A percentile compares a stretch with the other conserved stretches of the same genome.
Conservation (phyloP, 495 filamentous ascomycete species). For the Aspergillus bertholletiae region DNA sequence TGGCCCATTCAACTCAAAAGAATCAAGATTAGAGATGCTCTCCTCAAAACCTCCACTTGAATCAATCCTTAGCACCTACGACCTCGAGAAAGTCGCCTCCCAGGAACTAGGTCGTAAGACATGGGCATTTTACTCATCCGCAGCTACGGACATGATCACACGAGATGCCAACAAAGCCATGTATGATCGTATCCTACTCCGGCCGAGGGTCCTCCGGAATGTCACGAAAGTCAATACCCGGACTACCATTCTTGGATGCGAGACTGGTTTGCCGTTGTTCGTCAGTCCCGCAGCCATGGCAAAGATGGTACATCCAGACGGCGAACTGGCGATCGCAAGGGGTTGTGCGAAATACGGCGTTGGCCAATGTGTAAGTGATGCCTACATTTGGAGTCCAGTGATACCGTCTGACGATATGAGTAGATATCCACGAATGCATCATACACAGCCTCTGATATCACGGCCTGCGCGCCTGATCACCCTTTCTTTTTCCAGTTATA, state of each 20-base stretch:
- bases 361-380: constrained; percentile 30
- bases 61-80: constrained; percentile 57
- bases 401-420: background rate
- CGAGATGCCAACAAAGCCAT: constrained; percentile 41
- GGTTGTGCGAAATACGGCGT: constrained; percentile 44
- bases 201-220: constrained; percentile 67
- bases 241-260: constrained; percentile 53
- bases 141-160: constrained; percentile 66
- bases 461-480: constrained; percentile 33
- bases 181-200: constrained; percentile 56
- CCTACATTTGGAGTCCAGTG: constrained; percentile 2
- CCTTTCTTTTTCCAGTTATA: constrained; percentile 71
- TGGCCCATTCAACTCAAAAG: background rate
- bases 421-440: constrained; percentile 51
- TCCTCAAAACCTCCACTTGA: constrained; percentile 47
- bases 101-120: constrained; percentile 56
- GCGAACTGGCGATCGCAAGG: constrained; percentile 58
- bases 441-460: constrained; percentile 53
- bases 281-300: constrained; percentile 69
- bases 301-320: constrained; percentile 55
- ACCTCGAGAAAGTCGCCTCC: constrained; percentile 61
- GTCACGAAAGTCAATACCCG: constrained; percentile 46
- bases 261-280: constrained; percentile 55
- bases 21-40: background rate
- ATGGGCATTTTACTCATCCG: constrained; percentile 70